Percentiles rank a stretch among this genome's conserved stretches.
Conservation (phyloP, 2,329 filamentous ascomycete genomes). For the Lachnellula willkommii region DNA sequence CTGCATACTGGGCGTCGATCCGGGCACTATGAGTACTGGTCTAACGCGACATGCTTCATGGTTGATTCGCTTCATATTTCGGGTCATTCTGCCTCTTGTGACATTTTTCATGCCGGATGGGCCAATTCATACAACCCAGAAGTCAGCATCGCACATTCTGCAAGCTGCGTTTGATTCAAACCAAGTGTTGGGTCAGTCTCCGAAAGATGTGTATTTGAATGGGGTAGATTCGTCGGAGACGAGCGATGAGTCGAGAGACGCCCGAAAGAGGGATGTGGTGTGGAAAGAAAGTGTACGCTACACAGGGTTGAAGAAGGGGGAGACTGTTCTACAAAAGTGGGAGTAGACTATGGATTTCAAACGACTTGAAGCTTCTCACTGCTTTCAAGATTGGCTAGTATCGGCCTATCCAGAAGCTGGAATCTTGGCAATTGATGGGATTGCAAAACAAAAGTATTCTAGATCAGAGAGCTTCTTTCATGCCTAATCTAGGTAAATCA, state of each 20-base stretch:
- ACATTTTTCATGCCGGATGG: slow-evolving; percentile 31
- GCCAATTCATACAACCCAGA: slow-evolving; percentile 26
- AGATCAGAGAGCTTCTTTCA: too few relatives aligned
- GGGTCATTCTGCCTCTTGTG: slow-evolving; percentile 23
- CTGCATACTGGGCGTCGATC: slow-evolving; percentile 35
- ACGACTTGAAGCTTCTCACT: background rate
- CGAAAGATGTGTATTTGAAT: slow-evolving; percentile 33
- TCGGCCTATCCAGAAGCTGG: too few relatives aligned
- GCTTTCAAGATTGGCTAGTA: too few relatives aligned
- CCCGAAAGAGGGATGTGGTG: slow-evolving; percentile 27
- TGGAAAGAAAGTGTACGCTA: slow-evolving; percentile 32
- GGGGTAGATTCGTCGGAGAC: slow-evolving; percentile 30
- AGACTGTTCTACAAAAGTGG: slow-evolving; percentile 30
- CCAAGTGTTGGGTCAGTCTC: slow-evolving; percentile 21
- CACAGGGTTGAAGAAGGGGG: slow-evolving; percentile 26
- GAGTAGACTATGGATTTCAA: slow-evolving; percentile 1
- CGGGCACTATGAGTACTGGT: slow-evolving; percentile 35
- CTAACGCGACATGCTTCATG: slow-evolving; percentile 26
- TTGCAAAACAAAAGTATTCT: too few relatives aligned
- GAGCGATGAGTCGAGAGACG: slow-evolving; percentile 31
- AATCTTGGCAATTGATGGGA: too few relatives aligned
- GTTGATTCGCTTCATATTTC: slow-evolving; percentile 23
- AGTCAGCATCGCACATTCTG: slow-evolving; percentile 33
- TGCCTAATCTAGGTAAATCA: too few relatives aligned
- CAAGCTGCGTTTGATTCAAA: slow-evolving; percentile 31